A percentile compares a stretch with the other conserved stretches of the same genome.
Evolutionary conservation across 2,329 filamentous ascomycete species (phyloP).

Genomic region (Myriosclerotinia duriaeana): DNA sequence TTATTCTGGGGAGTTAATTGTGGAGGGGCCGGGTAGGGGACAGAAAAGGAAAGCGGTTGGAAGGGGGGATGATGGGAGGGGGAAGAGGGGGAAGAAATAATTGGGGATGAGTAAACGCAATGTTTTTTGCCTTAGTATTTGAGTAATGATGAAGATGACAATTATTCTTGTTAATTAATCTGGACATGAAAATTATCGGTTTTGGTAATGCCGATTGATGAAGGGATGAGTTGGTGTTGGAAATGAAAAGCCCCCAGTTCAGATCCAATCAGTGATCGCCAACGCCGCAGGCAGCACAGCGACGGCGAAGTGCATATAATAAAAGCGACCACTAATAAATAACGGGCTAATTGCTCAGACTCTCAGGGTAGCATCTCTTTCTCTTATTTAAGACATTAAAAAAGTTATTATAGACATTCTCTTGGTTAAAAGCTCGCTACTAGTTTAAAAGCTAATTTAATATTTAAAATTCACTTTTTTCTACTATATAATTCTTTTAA

Average conservation of each 20-base stretch:
- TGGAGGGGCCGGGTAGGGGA: neutral
- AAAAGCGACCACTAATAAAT: neutral
- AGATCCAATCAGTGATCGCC: neutral
- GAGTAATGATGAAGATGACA: no score
- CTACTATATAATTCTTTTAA: no score
- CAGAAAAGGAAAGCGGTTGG: neutral
- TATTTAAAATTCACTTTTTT: no score
- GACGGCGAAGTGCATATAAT: neutral
- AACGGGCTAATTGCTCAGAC: neutral
- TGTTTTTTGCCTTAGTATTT: neutral
- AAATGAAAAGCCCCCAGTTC: neutral
- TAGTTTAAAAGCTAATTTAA: no score
- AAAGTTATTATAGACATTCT: neutral
- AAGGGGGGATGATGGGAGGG: neutral
- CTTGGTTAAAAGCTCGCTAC: neutral
- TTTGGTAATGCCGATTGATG: no score
- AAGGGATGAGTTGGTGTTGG: no score
- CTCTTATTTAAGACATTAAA: neutral
- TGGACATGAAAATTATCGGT: no score
- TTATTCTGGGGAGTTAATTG: constrained; percentile 2
- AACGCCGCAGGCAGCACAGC: neutral
- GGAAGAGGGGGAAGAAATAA: neutral
- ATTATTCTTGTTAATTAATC: no score
- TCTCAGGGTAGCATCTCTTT: neutral
- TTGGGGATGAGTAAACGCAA: neutral